phyloP scores from a whole-genome alignment of 257 asterid species.

The Solanum dulcamara region DNA sequence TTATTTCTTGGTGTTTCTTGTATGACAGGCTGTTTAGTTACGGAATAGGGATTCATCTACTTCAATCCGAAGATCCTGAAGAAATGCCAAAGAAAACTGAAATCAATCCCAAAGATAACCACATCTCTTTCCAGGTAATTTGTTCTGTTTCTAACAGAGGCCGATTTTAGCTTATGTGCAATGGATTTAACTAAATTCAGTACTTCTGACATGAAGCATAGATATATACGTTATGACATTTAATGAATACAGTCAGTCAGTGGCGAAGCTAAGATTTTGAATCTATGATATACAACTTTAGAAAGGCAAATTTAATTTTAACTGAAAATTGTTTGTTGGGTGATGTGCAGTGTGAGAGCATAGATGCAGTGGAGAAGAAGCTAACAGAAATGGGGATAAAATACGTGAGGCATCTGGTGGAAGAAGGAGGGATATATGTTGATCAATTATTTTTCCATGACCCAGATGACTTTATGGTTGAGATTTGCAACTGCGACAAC shows the following conservation, averaged over 20 bases:
- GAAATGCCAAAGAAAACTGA: slow-evolving; percentile 51
- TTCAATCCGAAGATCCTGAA: slow-evolving; percentile 72
- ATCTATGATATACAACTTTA: too few species aligned
- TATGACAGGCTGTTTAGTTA: slow-evolving; percentile 74
- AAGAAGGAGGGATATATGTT: slow-evolving; percentile 79
- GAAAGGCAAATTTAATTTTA: too few species aligned
- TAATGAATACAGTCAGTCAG: neutral
- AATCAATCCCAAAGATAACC: slow-evolving; percentile 89
- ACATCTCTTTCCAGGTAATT: slow-evolving; percentile 87
- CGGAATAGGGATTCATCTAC: slow-evolving; percentile 84
- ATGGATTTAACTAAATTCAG: neutral
- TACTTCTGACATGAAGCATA: neutral
- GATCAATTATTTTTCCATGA: slow-evolving; percentile 93
- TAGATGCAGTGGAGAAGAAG: slow-evolving; percentile 82
- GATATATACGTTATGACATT: neutral
- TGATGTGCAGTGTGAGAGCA: slow-evolving; percentile 66
- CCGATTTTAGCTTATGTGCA: neutral
- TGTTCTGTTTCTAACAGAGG: neutral
- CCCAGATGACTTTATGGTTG: slow-evolving; percentile 95
- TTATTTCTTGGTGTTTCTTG: neutral
- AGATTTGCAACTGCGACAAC: slow-evolving; percentile 89
- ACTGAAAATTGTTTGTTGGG: neutral
- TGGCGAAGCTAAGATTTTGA: neutral
- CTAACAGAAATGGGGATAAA: slow-evolving; percentile 64
- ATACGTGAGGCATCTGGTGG: slow-evolving; percentile 63